phyloP scores from a whole-genome alignment of 306 rosid genomes.

The Pyrus bretschneideri region DNA sequence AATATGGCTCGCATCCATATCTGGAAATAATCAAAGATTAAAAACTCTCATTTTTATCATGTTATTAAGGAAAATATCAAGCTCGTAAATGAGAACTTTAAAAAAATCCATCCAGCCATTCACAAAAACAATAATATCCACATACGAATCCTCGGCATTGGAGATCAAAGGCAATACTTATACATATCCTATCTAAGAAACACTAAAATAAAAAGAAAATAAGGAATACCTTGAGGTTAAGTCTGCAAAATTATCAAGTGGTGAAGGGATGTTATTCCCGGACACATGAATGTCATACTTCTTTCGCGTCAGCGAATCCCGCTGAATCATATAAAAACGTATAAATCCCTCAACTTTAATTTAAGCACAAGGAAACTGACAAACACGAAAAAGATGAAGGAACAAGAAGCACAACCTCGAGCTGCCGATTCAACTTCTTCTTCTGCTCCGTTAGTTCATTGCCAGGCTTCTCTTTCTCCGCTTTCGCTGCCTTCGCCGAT shows the following conservation, averaged over 20 bases:
- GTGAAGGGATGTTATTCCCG: slow-evolving; percentile 72
- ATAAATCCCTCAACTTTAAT: not conserved
- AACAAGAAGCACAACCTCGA: slow-evolving; percentile 46
- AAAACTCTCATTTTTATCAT: slow-evolving; percentile 17
- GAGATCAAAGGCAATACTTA: not conserved
- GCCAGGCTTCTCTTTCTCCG: slow-evolving; percentile 24
- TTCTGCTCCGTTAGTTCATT: slow-evolving; percentile 33
- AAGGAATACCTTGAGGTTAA: slow-evolving; percentile 59
- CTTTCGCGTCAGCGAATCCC: slow-evolving; percentile 67
- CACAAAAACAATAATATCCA: too few species aligned
- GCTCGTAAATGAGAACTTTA: not conserved
- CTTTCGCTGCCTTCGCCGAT: slow-evolving; percentile 15
- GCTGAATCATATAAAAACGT: slow-evolving; percentile 26
- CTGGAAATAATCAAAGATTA: slow-evolving; percentile 29
- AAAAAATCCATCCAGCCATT: not conserved
- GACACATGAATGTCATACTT: slow-evolving; percentile 70
- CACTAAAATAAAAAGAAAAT: not conserved
- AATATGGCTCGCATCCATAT: slow-evolving; percentile 50
- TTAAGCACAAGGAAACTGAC: slow-evolving; percentile 6
- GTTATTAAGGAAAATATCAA: not conserved
- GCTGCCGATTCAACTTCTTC: slow-evolving; percentile 61
- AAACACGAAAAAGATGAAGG: not conserved
- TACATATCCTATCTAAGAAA: not conserved
- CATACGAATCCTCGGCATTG: too few species aligned
- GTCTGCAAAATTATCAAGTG: slow-evolving; percentile 70